Base-by-base conservation (phyloP, 495 filamentous ascomycete species). In the Daldinia bambusicola region DNA sequence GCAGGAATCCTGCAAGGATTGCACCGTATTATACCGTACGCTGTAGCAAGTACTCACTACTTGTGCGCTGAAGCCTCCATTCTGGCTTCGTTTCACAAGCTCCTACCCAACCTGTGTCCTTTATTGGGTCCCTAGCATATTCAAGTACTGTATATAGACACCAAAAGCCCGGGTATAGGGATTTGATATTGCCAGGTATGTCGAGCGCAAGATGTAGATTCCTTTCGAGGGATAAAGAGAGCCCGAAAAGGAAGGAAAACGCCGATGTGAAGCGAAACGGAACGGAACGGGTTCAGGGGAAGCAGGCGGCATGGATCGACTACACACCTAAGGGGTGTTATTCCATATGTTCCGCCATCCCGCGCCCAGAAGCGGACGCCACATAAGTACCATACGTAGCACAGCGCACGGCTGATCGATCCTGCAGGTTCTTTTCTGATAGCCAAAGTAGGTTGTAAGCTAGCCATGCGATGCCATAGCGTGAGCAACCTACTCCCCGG, bases 361-460 rank as follows among this genome's bases (percentile, higher is more conserved):
- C 63, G 45, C 63, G 20, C 45, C 32, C 32, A 13, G 20, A 40
- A 50, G 43, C 55, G 60, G 60, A 66, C 53, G 55, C 55, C 63
- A 36, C 63, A 66, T 60, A 59, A 18, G 14, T 59, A 30, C 55
- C 45, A 48, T 48, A 10, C n/a, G 50, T 32, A 26, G 50, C 32
- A 53, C 50, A 53, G 14, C 50, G 34, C 53, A 67, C 56, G 56
- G 48, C 64, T 61, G 64, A 67, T 67, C 64, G 64, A 67, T 67
- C 50, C 57, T 67, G 64, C 64, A 61, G 64, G 55, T 61, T n/a
- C 64, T 45, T 55, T 51, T 48, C 18, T 41, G 51, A 64, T 41
- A 59, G 43, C 55, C 40, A 56, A 58, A 22, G 7, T 50, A 32
- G 50, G 50, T 32, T 32, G 40, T 31, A 31, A 61, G 58, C 43